phyloP scores from a whole-genome alignment of 1,284 basidiomycete species.

The Bondarzewia mesenterica region DNA sequence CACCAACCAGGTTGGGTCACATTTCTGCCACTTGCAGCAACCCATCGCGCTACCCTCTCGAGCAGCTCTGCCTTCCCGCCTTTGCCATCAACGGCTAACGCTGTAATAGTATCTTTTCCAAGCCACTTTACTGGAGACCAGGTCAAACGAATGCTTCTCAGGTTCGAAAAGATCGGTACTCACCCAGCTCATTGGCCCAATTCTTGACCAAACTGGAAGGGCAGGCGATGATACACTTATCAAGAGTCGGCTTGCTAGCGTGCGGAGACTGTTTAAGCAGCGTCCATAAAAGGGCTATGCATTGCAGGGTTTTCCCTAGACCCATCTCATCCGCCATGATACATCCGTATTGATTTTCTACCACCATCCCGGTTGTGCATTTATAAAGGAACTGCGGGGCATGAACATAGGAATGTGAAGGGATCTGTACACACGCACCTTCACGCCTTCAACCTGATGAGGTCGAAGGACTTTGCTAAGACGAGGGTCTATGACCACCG shows the following conservation, averaged over 20 bases:
- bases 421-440: slow-evolving; percentile 43
- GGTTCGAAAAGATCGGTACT: slow-evolving; percentile 16
- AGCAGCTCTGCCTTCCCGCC: slow-evolving; percentile 78
- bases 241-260: slow-evolving; percentile 81
- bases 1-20: slow-evolving; percentile 80
- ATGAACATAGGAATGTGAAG: slow-evolving; percentile 9
- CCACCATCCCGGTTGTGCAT: slow-evolving; percentile 90
- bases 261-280: slow-evolving; percentile 94
- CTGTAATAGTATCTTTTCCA: slow-evolving; percentile 74
- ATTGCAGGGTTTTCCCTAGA: slow-evolving; percentile 92
- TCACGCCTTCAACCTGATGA: slow-evolving; percentile 97
- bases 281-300: slow-evolving; percentile 95
- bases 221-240: slow-evolving; percentile 97
- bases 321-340: slow-evolving; percentile 99
- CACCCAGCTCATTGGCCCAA: slow-evolving; percentile 96
- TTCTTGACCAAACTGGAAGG: slow-evolving; percentile 96
- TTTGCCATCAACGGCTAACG: slow-evolving; percentile 86
- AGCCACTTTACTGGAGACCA: slow-evolving; percentile 77
- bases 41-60: slow-evolving; percentile 79
- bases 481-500: slow-evolving; percentile 93
- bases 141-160: neutral
- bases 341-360: slow-evolving; percentile 89
- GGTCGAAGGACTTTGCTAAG: slow-evolving; percentile 86
- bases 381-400: slow-evolving; percentile 79
- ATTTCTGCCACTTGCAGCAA: slow-evolving; percentile 76